Evolutionary conservation across 169 alveolate species (phyloP), one percentile per base, ranked within the genome.

Genomic region (Sarcocystis neurona): DNA sequence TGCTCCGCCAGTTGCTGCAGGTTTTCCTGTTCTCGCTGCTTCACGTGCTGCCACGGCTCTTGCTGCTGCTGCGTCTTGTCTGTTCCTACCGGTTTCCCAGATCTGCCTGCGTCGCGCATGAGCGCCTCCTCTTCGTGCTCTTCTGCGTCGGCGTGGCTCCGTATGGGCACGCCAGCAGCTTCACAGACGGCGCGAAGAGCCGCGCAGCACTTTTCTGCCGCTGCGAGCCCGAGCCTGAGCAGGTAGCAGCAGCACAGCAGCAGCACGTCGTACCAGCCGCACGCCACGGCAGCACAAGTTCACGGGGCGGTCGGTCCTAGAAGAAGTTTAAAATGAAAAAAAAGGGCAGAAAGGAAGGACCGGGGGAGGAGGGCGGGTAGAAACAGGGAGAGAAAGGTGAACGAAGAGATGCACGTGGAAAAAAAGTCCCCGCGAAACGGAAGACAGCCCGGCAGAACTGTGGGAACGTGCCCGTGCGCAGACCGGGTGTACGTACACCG

Each of bases 121-220:
- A 39, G 39, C 10, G 41, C n/a, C 58, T 43, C 1, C 12, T 23
- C 18, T 63, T 68, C 89, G 66, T 47, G 4, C 66, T 30, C 82
- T 58, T n/a, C 82, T 80, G 66, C 43, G 46, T 15, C 30, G 8
- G 75, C 75, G 8, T n/a, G 39, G 41, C 41, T 63, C 75, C 32
- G 27, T 41, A 63, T 27, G 8, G 75, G 75, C 34, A 39, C 82
- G 39, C 82, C 48, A 2, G 41, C 82, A 2, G 82, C 82, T 6
- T 15, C 39, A 18, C 34, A 72, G 39, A 72, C 56, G 39, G 56
- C 15, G 39, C 34, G 43, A 27, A 72, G 82, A 15, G 82, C 82
- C 56, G 20, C 34, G 82, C 82, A 39, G 56, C 56, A 72, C 82
- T n/a, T n/a, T n/a, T n/a, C n/a, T n/a, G n/a, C n/a, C n/a, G n/a